Evolutionary conservation across 139 green algal genomes (phyloP), one percentile per base, ranked within the genome.

Genomic region (Chlamydomonas incerta): DNA sequence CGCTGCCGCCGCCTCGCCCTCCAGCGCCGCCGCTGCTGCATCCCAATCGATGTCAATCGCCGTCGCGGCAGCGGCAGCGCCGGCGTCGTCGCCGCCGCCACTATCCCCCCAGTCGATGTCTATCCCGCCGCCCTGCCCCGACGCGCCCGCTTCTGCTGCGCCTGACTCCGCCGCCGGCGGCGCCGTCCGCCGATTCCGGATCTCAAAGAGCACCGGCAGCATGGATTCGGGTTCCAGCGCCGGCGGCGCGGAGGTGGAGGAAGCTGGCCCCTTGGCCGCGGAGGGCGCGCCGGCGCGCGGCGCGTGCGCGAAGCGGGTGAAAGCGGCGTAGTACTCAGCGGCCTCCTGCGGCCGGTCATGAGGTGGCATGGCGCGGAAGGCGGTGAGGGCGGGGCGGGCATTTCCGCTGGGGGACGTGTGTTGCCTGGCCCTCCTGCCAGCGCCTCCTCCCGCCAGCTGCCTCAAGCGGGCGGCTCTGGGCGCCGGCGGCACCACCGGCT

Each of bases 21-120:
- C 62, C 62, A 2, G 26, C 63, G 83, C 28, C 88, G 72, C 67
- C 80, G 74, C 68, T 80, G 29, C 37, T 77, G 93, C 24, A 65
- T 93, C 92, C 91, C 90, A 94, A 62, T 82, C 88, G 50, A 94
- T 92, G 57, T 76, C 83, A 8, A 80, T 80, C 46, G 28, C 57
- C 13, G 47, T 80, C 26, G 8, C 83, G 5, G 50, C 34, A 31
- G 65, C 66, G 33, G 63, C 73, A 37, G n/a, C 15, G 20, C 35
- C 63, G 3, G 35, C 73, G 20, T 68, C 33, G 14, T 50, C 74
- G 24, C 71, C 72, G 31, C 72, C 69, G 18, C 67, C 75, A 55
- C 28, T 80, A 11, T 81, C 77, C 41, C 41, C 41, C 65, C 73
- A 81, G 67, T 87, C 63, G 55, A 85, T 76, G 11, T 87, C 63